phyloP scores from a whole-genome alignment of 805 yeast species.

The Yamadazyma philogaea region DNA sequence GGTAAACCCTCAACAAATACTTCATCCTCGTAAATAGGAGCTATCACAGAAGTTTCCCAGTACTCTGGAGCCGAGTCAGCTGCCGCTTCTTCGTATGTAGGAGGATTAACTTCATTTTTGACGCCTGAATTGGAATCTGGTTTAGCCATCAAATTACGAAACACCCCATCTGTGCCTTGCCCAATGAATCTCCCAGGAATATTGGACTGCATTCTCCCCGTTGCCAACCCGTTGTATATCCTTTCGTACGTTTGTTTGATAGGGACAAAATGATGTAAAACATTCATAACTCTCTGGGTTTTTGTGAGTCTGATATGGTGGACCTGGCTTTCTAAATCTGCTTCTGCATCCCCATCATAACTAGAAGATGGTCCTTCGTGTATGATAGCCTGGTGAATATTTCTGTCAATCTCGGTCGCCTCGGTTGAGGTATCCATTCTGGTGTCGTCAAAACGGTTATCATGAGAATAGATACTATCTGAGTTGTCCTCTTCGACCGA shows the following conservation, averaged over 20 bases:
- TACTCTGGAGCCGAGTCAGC: conserved; percentile 94
- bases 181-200: conserved; percentile 44
- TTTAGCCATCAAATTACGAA: conserved; percentile 86
- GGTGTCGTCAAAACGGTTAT: neutral
- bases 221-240: conserved; percentile 37
- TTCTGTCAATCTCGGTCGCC: conserved; percentile 17
- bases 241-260: conserved; percentile 42
- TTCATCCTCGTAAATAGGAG: conserved; percentile 81
- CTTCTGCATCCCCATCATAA: neutral
- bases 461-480: conserved; percentile 1
- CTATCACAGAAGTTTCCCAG: conserved; percentile 86
- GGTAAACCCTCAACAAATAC: conserved; percentile 93
- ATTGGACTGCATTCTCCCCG: conserved; percentile 43
- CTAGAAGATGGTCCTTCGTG: conserved; percentile 3
- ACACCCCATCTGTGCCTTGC: conserved; percentile 79
- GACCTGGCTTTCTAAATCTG: conserved; percentile 32
- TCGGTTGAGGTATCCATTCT: neutral
- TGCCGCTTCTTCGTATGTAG: conserved; percentile 92
- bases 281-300: conserved; percentile 29
- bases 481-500: neutral
- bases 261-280: conserved; percentile 33
- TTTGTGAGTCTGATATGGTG: conserved; percentile 21
- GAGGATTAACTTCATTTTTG: conserved; percentile 58
- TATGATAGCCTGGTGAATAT: conserved; percentile 16
- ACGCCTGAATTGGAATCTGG: conserved; percentile 54